Evolutionary conservation across 768 basidiomycete genomes (phyloP).

Genomic region (Lactarius deliciosus): DNA sequence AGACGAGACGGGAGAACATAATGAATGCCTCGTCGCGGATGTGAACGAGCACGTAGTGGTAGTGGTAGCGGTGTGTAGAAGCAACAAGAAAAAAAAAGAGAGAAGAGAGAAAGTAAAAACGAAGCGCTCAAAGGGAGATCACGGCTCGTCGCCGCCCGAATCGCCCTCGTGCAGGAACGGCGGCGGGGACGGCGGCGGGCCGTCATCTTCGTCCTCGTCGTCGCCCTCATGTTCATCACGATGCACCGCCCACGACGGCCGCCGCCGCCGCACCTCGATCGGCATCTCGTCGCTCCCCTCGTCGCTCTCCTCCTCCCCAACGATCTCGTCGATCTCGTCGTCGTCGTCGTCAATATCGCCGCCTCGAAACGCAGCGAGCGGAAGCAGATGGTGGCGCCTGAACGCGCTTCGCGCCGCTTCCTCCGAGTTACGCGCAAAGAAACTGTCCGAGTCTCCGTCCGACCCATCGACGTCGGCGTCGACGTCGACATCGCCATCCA

Average conservation of each 20-base stretch:
- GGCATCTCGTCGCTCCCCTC: slow-evolving; percentile 16
- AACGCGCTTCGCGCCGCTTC: slow-evolving; percentile 15
- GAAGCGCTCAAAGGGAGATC: background rate
- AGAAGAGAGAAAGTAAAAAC: too few relatives aligned
- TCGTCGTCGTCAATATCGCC: background rate
- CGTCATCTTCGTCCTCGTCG: background rate
- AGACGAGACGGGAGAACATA: background rate
- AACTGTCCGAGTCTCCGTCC: slow-evolving; percentile 29
- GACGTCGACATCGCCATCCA: background rate
- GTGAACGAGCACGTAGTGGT: slow-evolving; percentile 17
- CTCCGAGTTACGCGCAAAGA: slow-evolving; percentile 30
- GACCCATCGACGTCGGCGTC: slow-evolving; percentile 9
- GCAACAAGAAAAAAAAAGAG: background rate
- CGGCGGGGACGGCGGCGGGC: background rate
- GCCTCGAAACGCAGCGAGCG: background rate
- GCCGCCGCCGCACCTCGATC: slow-evolving; percentile 28
- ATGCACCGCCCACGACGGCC: slow-evolving; percentile 24
- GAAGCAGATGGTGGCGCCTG: background rate
- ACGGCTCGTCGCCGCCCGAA: background rate
- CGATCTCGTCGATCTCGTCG: too few relatives aligned
- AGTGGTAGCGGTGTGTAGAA: background rate
- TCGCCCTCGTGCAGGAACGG: background rate
- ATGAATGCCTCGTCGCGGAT: background rate
- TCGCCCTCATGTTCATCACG: slow-evolving; percentile 15
- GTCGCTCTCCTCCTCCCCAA: background rate